These are phyloP conservation scores for Aegilops sharonensis DNA, from an alignment of 176 grass and related monocot genomes.

Conservation along the genomic window DNA sequence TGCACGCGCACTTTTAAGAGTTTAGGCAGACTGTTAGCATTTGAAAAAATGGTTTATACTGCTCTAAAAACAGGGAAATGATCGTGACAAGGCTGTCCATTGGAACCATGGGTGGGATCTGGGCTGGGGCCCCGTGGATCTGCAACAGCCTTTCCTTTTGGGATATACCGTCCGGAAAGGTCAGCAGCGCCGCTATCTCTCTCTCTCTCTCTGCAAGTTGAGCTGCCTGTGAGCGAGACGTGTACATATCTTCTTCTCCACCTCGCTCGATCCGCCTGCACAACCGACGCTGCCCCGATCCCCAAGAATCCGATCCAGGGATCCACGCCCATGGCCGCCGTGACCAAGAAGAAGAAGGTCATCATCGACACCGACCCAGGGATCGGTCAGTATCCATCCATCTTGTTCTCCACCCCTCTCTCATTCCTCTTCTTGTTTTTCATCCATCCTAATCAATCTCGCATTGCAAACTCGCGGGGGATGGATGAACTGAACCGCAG, in stretches of 20 bases:
- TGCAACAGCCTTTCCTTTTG: neutral
- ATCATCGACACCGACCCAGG: slow-evolving; percentile 84
- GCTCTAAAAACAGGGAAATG: neutral
- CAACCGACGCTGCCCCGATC: neutral
- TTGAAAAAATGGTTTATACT: neutral
- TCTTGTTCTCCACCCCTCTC: neutral
- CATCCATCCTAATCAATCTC: neutral
- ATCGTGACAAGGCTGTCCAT: neutral
- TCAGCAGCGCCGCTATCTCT: neutral
- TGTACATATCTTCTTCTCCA: neutral
- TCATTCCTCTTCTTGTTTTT: neutral
- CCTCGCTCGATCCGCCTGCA: neutral
- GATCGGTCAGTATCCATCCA: slow-evolving; percentile 41
- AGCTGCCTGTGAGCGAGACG: neutral
- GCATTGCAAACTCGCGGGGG: neutral
- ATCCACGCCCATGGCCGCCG: neutral
- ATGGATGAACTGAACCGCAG: slow-evolving; percentile 21
- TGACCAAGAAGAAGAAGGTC: slow-evolving; percentile 49
- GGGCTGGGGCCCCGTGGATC: neutral
- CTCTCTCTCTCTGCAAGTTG: neutral
- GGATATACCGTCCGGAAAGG: neutral
- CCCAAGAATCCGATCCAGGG: neutral
- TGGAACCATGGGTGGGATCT: neutral
- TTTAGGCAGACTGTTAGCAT: too few species aligned
- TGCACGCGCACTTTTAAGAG: too few species aligned